Evolutionary conservation across 257 asterid genomes (phyloP).

Genomic region (Fraxinus quadrangulata): DNA sequence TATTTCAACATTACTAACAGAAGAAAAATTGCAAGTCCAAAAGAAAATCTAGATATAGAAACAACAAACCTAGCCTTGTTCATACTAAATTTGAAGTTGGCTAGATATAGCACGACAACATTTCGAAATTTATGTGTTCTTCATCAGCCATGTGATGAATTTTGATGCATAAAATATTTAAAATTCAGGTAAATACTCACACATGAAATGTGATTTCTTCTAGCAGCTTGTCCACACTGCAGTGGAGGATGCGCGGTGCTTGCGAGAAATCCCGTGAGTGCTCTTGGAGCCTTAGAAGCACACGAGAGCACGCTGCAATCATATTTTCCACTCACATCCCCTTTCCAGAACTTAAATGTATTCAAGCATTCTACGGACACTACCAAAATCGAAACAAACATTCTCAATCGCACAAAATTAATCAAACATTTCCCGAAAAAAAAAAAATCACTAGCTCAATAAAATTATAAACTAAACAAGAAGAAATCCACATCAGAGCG

Average conservation of each 20-base stretch:
- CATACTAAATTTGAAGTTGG: background rate
- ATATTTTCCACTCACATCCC: slow-evolving; percentile 63
- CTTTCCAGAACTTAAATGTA: slow-evolving; percentile 69
- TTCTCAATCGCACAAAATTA: slow-evolving; percentile 5
- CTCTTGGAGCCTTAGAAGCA: slow-evolving; percentile 83
- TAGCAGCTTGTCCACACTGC: slow-evolving; percentile 39
- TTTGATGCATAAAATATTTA: background rate
- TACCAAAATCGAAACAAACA: slow-evolving; percentile 32
- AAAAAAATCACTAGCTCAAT: slow-evolving; percentile 17
- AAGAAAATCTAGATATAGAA: too few relatives aligned
- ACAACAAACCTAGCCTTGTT: background rate
- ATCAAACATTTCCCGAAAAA: background rate
- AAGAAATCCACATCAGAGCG: slow-evolving; percentile 5
- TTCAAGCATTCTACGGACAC: slow-evolving; percentile 81
- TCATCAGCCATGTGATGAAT: background rate
- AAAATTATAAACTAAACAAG: slow-evolving; percentile 10
- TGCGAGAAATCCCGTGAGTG: slow-evolving; percentile 79
- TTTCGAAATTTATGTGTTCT: background rate
- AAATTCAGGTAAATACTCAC: slow-evolving; percentile 46
- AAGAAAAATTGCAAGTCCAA: too few relatives aligned
- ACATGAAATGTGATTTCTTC: slow-evolving; percentile 46
- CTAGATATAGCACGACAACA: background rate
- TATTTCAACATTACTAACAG: too few relatives aligned
- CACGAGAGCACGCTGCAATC: slow-evolving; percentile 74
- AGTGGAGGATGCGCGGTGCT: slow-evolving; percentile 70